Evolutionary conservation across 1,284 basidiomycete genomes (phyloP).

Genomic region (Phaffia rhodozyma): DNA sequence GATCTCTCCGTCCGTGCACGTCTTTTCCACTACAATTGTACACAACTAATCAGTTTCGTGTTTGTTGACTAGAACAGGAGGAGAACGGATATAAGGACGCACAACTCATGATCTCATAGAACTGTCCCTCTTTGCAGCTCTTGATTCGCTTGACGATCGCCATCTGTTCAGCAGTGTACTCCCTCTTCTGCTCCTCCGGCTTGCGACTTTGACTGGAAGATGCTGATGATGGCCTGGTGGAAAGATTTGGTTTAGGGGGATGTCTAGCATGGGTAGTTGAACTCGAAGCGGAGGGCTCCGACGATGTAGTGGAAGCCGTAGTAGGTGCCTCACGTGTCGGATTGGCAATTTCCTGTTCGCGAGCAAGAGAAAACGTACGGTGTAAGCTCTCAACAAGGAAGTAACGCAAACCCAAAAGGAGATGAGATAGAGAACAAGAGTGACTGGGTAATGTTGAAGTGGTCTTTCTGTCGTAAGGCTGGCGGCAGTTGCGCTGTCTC

Average conservation of each 20-base stretch:
- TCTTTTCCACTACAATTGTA: conserved; percentile 49
- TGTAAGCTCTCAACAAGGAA: too few species aligned
- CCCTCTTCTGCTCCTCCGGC: conserved; percentile 46
- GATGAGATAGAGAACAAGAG: neutral
- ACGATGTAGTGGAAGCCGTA: conserved; percentile 33
- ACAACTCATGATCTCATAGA: conserved; percentile 77
- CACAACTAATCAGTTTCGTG: neutral
- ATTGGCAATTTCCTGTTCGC: conserved; percentile 29
- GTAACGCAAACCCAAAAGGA: too few species aligned
- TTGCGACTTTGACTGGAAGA: conserved; percentile 4
- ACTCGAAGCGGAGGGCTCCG: conserved; percentile 30
- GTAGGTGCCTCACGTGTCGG: conserved; percentile 34
- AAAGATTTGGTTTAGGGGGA: conserved; percentile 15
- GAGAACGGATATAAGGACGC: conserved; percentile 19
- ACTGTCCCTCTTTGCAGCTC: conserved; percentile 73
- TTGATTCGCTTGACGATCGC: conserved; percentile 78
- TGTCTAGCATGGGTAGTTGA: conserved; percentile 29
- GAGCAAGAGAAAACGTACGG: neutral
- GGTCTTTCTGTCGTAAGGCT: too few species aligned
- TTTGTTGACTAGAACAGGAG: neutral
- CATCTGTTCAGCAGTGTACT: conserved; percentile 75
- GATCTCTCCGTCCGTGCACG: conserved; percentile 77
- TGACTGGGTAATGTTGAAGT: neutral
- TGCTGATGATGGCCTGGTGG: conserved; percentile 8
- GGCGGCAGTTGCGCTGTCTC: too few species aligned